Evolutionary conservation across 2,329 filamentous ascomycete species (phyloP).

Genomic region (Thielaviopsis euricoi): DNA sequence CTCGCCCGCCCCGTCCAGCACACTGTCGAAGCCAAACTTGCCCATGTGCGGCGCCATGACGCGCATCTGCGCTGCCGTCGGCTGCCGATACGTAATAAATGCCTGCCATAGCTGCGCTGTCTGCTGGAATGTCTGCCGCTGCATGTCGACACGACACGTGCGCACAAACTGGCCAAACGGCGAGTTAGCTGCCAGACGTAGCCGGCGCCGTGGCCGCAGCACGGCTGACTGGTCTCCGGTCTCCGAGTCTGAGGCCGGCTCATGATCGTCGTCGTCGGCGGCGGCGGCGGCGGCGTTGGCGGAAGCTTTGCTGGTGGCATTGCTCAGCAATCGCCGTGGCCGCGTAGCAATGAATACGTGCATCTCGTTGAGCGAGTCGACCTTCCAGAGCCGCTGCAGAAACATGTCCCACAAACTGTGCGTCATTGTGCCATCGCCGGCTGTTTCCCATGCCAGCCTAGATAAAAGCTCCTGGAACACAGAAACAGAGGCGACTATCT

Average conservation of each 20-base stretch:
- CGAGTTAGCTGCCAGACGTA: slow-evolving; percentile 54
- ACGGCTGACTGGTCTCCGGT: slow-evolving; percentile 27
- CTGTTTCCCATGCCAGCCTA: slow-evolving; percentile 35
- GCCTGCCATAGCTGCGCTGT: slow-evolving; percentile 63
- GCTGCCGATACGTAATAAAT: slow-evolving; percentile 66
- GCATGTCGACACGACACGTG: slow-evolving; percentile 62
- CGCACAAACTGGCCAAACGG: slow-evolving; percentile 71
- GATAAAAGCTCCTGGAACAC: slow-evolving; percentile 43
- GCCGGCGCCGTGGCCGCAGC: slow-evolving; percentile 25
- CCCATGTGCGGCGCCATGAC: slow-evolving; percentile 43
- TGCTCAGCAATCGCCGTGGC: slow-evolving; percentile 1
- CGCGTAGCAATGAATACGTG: slow-evolving; percentile 51
- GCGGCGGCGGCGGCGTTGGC: slow-evolving; percentile 25
- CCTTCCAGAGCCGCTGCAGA: slow-evolving; percentile 63
- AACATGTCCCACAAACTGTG: slow-evolving; percentile 79
- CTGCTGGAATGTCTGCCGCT: slow-evolving; percentile 64
- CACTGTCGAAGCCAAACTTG: slow-evolving; percentile 39
- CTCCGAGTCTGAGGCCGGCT: slow-evolving; percentile 34
- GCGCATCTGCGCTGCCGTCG: slow-evolving; percentile 51
- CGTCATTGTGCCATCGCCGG: slow-evolving; percentile 31
- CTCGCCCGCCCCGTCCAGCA: slow-evolving; percentile 33
- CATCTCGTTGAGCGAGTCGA: slow-evolving; percentile 69
- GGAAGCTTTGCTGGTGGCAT: not conserved
- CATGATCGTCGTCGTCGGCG: slow-evolving; percentile 46
- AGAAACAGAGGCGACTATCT: slow-evolving; percentile 36